A percentile compares a stretch with the other conserved stretches of the same genome.
These are phyloP conservation scores for Paraconiothyrium sp. DNA, from an alignment of 2,329 filamentous ascomycete species.

Conservation along the genomic window DNA sequence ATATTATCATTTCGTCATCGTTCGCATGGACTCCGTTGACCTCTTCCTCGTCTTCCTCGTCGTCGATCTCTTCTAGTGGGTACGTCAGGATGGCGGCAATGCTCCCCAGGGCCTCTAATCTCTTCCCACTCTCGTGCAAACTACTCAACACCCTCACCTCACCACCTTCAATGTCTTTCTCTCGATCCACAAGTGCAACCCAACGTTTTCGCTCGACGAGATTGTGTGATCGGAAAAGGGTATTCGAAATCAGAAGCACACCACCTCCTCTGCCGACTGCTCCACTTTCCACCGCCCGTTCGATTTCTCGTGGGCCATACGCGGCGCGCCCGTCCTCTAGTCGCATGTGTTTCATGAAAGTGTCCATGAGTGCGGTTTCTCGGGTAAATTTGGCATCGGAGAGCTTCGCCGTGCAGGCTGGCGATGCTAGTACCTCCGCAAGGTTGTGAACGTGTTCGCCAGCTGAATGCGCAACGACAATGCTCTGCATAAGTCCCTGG, in stretches of 20 bases:
- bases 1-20: conserved; percentile 39
- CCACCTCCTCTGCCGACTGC: conserved; percentile 89
- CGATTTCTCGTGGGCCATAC: conserved; percentile 86
- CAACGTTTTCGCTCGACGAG: conserved; percentile 80
- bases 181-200: conserved; percentile 85
- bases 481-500: conserved; percentile 67
- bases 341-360: conserved; percentile 79
- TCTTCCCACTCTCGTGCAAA: conserved; percentile 90
- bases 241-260: conserved; percentile 85
- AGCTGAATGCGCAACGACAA: conserved; percentile 80
- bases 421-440: conserved; percentile 84
- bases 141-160: conserved; percentile 90
- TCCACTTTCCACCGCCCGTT: conserved; percentile 83
- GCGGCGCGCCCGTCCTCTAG: conserved; percentile 88
- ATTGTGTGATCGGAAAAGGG: conserved; percentile 84
- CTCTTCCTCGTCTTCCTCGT: conserved; percentile 59
- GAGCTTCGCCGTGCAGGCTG: conserved; percentile 79
- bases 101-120: conserved; percentile 83
- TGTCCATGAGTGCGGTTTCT: conserved; percentile 85
- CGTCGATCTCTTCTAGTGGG: conserved; percentile 82
- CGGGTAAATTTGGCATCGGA: conserved; percentile 87
- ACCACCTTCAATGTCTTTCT: conserved; percentile 81
- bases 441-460: conserved; percentile 88
- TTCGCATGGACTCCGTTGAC: conserved; percentile 26
- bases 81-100: conserved; percentile 93